These are phyloP conservation scores for Moricandia moricandioides DNA, from an alignment of 345 rosid species.

Conservation along the genomic window DNA sequence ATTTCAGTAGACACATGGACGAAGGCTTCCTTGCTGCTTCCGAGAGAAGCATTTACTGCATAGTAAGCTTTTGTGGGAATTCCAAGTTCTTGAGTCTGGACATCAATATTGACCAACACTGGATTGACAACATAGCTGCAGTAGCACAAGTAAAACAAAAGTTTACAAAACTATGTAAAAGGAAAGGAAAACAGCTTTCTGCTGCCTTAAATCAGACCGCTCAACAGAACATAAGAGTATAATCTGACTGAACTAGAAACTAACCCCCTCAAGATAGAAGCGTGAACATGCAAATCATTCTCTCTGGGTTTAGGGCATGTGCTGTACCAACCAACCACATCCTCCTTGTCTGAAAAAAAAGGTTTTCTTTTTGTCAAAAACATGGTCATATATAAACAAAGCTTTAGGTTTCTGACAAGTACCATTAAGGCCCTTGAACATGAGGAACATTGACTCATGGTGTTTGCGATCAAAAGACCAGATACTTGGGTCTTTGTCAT, in stretches of 20 bases:
- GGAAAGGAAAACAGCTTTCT: no score
- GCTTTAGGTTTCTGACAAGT: background rate
- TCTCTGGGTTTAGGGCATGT: conserved; percentile 81
- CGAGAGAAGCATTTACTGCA: conserved; percentile 81
- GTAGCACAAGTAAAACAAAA: background rate
- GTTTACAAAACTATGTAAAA: background rate
- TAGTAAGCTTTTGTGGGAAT: conserved; percentile 92
- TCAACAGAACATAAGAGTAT: background rate
- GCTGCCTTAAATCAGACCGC: background rate
- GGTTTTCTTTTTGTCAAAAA: background rate
- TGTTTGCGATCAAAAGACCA: conserved; percentile 90
- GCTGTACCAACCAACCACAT: conserved; percentile 95
- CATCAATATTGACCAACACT: conserved; percentile 87
- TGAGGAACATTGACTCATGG: conserved; percentile 80
- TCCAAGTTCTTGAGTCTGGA: conserved; percentile 80
- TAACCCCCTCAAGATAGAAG: conserved; percentile 54
- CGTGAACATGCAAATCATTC: conserved; percentile 77
- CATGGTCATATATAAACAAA: background rate
- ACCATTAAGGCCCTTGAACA: conserved; percentile 95
- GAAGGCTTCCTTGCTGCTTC: conserved; percentile 65
- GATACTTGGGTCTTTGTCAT: conserved; percentile 72
- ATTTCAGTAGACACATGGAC: conserved; percentile 70
- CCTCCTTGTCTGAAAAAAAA: conserved; percentile 66
- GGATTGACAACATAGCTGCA: conserved; percentile 77
- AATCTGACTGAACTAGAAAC: conserved; percentile 12